These are phyloP conservation scores for Thelonectria discophora DNA, from an alignment of 2,329 filamentous ascomycete genomes.

Conservation along the genomic window DNA sequence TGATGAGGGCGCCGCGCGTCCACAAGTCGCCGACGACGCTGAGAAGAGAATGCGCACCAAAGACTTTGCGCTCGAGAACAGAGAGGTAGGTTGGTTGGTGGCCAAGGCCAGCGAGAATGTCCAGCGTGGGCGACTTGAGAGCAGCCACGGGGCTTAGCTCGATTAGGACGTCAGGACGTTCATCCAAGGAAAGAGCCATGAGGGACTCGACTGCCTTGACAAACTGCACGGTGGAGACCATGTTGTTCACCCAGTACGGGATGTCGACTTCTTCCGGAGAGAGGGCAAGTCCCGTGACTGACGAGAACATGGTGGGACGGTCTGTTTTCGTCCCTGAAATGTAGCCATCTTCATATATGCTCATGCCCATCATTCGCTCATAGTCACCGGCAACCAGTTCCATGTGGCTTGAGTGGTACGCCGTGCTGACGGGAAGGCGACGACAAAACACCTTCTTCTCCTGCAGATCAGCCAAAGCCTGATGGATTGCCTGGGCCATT, in stretches of 20 bases:
- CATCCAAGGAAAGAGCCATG: constrained; percentile 39
- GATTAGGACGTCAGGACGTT: constrained; percentile 49
- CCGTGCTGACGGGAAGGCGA: constrained; percentile 49
- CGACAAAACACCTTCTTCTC: constrained; percentile 46
- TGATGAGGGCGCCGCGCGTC: constrained; percentile 45
- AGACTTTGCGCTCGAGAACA: constrained; percentile 40
- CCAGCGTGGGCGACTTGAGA: constrained; percentile 49
- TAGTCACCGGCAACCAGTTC: constrained; percentile 50
- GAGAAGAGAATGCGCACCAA: constrained; percentile 42
- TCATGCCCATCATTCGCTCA: constrained; percentile 36
- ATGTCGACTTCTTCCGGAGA: constrained; percentile 41
- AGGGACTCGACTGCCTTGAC: constrained; percentile 50
- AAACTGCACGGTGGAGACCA: constrained; percentile 57
- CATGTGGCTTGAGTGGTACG: constrained; percentile 59
- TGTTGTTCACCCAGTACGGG: constrained; percentile 58
- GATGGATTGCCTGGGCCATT: constrained; percentile 42
- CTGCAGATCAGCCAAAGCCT: constrained; percentile 46
- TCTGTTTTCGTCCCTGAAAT: constrained; percentile 30
- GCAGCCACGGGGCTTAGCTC: constrained; percentile 53
- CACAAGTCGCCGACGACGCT: constrained; percentile 49
- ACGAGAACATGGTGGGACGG: constrained; percentile 52
- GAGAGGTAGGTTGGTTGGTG: constrained; percentile 38
- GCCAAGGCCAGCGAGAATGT: constrained; percentile 43
- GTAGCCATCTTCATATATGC: too few relatives aligned
- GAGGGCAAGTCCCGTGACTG: constrained; percentile 47